Conservation (phyloP, 805 yeast species). For the Hanseniaspora clermontiae region DNA sequence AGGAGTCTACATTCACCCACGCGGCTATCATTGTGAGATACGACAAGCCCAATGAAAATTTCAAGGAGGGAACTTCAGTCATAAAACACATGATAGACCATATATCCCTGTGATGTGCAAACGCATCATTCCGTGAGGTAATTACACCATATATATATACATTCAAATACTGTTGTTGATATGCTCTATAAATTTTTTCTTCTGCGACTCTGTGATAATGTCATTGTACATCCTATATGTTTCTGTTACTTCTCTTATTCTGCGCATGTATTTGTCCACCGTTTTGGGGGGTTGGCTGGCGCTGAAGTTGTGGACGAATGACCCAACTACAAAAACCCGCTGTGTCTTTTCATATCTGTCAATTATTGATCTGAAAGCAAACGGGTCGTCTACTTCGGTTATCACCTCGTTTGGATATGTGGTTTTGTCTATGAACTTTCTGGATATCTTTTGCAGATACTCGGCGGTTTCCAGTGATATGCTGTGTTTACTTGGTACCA, state of each 20-base stretch:
- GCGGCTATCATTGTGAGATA: conserved; percentile 71
- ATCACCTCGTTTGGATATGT: not conserved
- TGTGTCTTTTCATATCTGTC: not conserved
- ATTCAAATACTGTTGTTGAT: not conserved
- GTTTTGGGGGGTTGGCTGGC: not conserved
- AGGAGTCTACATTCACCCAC: conserved; percentile 55
- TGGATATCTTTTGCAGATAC: not conserved
- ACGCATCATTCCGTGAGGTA: no score
- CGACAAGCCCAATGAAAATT: conserved; percentile 33
- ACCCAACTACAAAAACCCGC: not conserved
- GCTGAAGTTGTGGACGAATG: not conserved
- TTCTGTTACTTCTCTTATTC: not conserved
- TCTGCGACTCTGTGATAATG: not conserved
- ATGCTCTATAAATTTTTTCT: not conserved
- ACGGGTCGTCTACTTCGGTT: not conserved
- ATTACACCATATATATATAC: not conserved
- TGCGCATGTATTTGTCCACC: not conserved
- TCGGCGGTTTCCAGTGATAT: not conserved
- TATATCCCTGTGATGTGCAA: not conserved
- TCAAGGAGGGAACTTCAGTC: conserved; percentile 58
- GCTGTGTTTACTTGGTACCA: not conserved
- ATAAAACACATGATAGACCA: conserved; percentile 38
- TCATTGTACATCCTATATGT: not conserved
- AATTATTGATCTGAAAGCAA: not conserved
- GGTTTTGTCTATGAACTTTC: not conserved